Base-by-base conservation (phyloP, 2,329 filamentous ascomycete species). In the Fusarium sp. region DNA sequence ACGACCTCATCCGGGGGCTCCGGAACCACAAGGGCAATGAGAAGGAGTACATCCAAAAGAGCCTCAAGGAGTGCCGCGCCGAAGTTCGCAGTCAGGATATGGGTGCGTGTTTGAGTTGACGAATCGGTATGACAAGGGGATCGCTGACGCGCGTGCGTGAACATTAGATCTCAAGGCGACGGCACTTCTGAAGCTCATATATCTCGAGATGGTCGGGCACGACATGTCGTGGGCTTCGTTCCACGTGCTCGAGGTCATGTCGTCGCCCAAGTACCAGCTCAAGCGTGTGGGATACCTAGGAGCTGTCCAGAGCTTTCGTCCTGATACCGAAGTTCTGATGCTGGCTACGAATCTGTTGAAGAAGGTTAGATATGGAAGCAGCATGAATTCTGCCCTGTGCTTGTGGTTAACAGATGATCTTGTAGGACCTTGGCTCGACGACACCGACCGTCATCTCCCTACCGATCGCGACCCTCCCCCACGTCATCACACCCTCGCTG, bases 181-280 rank as follows among this genome's bases (percentile, higher is more conserved):
- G 36, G 96, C 96, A 53, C 88, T 99, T 62, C 87, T 99, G 79
- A 99, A 99, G 86, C 89, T 99, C 77, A 92, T 98, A 62, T 99
- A 99, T 82, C 90, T 99, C 75, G 96, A 99, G 82, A 99, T 99
- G 96, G 95, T 98, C 77, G 96, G 96, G 16, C 94, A 98, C 81
- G 96, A 98, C 84, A 99, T 99, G 96, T 98, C 96, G 4, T 99
- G 96, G 96, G 96, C 96, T 5, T 95, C 95, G 14, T 99, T 99
- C 84, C 94, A 99, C 82, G 96, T 98, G 61, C 92, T 99, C 56
- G 96, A 99, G 85, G 96, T 99, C 84, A 99, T 99, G 96, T 97
- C 95, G 40, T 97, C 94, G 42, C 88, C 93, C 56, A 98, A 98
- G 81, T 97, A 97, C 82, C 89, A 95, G 75, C 96, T 98, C 83